These are phyloP conservation scores for Triticum timopheevii DNA, from an alignment of 176 grass and related monocot genomes.

Conservation along the genomic window DNA sequence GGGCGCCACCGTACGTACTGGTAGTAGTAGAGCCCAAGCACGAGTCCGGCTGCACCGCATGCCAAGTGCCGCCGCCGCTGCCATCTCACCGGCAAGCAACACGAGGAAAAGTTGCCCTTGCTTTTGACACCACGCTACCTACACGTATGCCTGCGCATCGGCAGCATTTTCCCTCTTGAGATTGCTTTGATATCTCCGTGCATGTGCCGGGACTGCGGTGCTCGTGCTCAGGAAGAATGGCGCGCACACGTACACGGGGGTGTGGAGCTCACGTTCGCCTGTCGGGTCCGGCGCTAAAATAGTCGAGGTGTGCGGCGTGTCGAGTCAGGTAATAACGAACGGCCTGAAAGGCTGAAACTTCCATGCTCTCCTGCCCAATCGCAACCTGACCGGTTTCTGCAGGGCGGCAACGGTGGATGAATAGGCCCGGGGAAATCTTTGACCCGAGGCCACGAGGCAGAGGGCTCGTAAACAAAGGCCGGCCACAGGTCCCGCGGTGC, in stretches of 20 bases:
- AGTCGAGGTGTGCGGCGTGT: background rate
- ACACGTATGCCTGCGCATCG: background rate
- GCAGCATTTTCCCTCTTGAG: background rate
- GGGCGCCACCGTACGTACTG: background rate
- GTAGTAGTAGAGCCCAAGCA: background rate
- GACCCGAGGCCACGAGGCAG: background rate
- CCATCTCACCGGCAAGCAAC: background rate
- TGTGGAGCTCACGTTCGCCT: constrained; percentile 1
- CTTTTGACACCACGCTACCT: background rate
- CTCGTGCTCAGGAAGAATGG: background rate
- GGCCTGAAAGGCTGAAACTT: constrained; percentile 45
- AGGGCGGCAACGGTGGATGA: background rate
- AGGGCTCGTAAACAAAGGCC: background rate
- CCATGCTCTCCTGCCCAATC: constrained; percentile 36
- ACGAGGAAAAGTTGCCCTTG: background rate
- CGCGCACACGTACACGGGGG: background rate
- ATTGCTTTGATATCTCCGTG: background rate
- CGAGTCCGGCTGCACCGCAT: background rate
- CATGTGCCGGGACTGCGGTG: background rate
- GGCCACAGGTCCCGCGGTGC: background rate
- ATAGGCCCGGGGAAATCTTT: constrained; percentile 33
- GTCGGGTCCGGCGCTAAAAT: background rate
- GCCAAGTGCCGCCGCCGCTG: background rate
- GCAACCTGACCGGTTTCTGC: background rate
- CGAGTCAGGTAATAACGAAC: constrained; percentile 27